Base-by-base conservation (phyloP, 2,329 filamentous ascomycete species). In the Xylariales sp. region DNA sequence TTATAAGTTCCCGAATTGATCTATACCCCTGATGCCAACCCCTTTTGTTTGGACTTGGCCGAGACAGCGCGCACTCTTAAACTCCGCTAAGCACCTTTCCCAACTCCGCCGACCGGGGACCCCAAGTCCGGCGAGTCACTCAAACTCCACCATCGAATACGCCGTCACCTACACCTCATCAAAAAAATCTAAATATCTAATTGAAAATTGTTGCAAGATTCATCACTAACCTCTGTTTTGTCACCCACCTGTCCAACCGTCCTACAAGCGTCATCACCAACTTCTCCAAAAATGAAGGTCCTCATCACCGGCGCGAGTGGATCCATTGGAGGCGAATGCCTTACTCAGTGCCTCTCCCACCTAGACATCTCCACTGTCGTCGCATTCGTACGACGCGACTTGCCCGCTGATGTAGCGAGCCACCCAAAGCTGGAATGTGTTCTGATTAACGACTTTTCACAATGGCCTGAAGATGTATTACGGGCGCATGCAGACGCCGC, bases 301-400 rank as follows among this genome's bases (percentile, higher is more conserved):
- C 78, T 81, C 46, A 72, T 81, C 16, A 72, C 73, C 14, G 79
- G 79, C 36, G 79, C 78, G 0, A 78, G 72, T 12, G 79, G 79
- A 1, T 74, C 69, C 5, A 79, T 81, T 50, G 79, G 79, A 55
- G 64, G 78, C 54, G 76, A 74, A 56, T 77, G 71, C 7, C 72
- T 81, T 10, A 64, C 48, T 10, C 77, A 79, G 49, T 78, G 78
- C 16, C 79, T 81, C 36, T 67, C 71, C 1, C 76, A 78, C 56
- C 77, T 77, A 3, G 61, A 48, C 0, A 72, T 81, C 12, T 72
- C 76, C 0, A 71, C 52, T 1, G 74, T 80, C 4, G 67, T 80
- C 16, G 76, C 77, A 0, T 79, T 81, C 28, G 70, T 75, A 7
- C 78, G 79, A 0, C 75, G 75, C 0, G 62, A 74, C 0, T 69